Evolutionary conservation across 148 eudicot genomes (phyloP), one percentile per base, ranked within the genome.

Genomic region (Fagopyrum tataricum): DNA sequence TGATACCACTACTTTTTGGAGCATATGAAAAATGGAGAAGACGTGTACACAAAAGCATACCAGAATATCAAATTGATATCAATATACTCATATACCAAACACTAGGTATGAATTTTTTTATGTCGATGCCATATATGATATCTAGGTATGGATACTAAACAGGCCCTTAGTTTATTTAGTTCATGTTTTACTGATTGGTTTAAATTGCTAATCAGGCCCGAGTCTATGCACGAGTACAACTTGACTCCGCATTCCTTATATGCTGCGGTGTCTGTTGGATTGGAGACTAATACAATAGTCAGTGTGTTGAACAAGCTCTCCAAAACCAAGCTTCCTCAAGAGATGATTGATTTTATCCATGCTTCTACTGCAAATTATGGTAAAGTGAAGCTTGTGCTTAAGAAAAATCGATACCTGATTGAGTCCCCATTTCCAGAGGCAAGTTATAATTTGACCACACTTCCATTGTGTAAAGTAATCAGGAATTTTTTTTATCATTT

Each of bases 371-470:
- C 99, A 46, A 95, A 95, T 79, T 95, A 92, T 78, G 99, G 99
- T 20, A 92, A 95, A 90, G 99, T 95, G 72, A 95, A 92, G 89
- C 92, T 92, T 66, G 97, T 95, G 47, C 90, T 95, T 10, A 95
- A 95, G 90, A 95, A 95, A 85, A 95, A 95, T 72, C 89, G 92
- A 13, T 95, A 95, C 78, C 85, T 92, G 23, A 85, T 95, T 18
- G 99, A 95, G 80, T 95, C 99, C 49, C 96, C 97, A 70, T 95
- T 85, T 75, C 96, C 92, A 7, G 99, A 95, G 96, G 97, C 84
- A 83, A 83, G 84, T 21, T 56, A 43, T 43, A 5, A 46, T 37
- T 11, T 48, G 56, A 55, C 42, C 40, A 23, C 67, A 4, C n/a
- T 10, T 23, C 40, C 40, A 12, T 61, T 14, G 12, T 61, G 17